phyloP scores from a whole-genome alignment of 1,139 yeast genomes.

The Debaryomyces coudertii region DNA sequence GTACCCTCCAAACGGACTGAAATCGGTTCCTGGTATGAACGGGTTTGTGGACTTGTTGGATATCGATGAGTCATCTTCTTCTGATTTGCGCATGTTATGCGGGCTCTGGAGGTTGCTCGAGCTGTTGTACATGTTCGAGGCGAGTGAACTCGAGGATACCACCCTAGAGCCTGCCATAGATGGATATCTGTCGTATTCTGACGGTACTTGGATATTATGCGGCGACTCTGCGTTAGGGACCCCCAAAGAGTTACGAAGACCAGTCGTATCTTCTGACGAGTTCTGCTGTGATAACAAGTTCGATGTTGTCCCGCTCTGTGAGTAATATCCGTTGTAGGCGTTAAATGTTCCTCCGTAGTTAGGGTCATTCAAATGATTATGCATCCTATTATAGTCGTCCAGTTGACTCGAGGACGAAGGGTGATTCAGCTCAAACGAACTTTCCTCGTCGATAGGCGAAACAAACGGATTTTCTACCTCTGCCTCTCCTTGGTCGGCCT shows the following conservation, averaged over 20 bases:
- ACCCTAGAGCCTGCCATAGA: conserved; percentile 52
- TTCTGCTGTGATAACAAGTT: conserved; percentile 37
- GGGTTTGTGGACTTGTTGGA: conserved; percentile 24
- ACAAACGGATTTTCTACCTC: conserved; percentile 29
- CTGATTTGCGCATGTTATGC: conserved; percentile 2
- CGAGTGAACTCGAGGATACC: conserved; percentile 47
- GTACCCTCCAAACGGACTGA: conserved; percentile 92
- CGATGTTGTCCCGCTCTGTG: conserved; percentile 46
- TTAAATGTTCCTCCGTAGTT: conserved; percentile 45
- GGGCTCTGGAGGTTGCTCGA: background rate
- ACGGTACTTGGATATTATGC: conserved; percentile 41
- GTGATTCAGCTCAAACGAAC: conserved; percentile 24
- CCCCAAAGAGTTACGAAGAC: background rate
- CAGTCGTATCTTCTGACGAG: conserved; percentile 24
- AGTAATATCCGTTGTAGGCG: conserved; percentile 46
- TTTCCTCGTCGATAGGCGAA: conserved; percentile 30
- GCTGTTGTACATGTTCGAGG: conserved; percentile 27
- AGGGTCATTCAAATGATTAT: conserved; percentile 17
- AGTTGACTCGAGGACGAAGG: conserved; percentile 9
- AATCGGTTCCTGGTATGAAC: conserved; percentile 30
- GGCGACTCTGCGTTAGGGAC: conserved; percentile 4
- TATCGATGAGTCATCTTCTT: conserved; percentile 18
- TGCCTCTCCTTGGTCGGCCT: conserved; percentile 20
- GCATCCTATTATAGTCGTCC: conserved; percentile 20
- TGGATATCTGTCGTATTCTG: conserved; percentile 63